Percentiles rank a stretch among this genome's conserved stretches.
phyloP scores from a whole-genome alignment of 1,284 basidiomycete species.

The Pseudozyma flocculosa region DNA sequence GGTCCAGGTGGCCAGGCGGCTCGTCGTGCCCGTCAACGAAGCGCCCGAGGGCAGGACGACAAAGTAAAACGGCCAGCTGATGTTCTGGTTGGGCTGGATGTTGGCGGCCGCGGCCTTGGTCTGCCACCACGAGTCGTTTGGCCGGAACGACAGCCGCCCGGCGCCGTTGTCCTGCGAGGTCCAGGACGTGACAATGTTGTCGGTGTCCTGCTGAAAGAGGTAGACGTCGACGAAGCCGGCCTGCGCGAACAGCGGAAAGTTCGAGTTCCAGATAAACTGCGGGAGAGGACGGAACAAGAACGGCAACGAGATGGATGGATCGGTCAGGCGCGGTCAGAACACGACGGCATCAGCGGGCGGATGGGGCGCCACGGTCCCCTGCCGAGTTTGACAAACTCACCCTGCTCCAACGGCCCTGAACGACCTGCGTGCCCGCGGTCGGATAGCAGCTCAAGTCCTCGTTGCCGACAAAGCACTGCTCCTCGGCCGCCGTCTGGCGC shows the following conservation, averaged over 20 bases:
- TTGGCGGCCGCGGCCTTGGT: constrained; percentile 31
- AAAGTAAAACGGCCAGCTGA: constrained; percentile 54
- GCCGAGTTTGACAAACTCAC: too few relatives aligned
- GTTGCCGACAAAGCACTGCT: constrained; percentile 46
- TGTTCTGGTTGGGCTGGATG: constrained; percentile 40
- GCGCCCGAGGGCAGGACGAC: constrained; percentile 35
- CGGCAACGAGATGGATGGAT: background rate
- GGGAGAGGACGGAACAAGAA: background rate
- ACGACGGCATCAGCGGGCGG: background rate
- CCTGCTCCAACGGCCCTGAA: constrained; percentile 37
- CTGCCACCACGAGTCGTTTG: constrained; percentile 46
- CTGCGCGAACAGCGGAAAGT: constrained; percentile 45
- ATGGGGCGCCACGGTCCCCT: too few relatives aligned
- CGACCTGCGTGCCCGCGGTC: constrained; percentile 26
- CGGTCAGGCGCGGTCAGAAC: background rate
- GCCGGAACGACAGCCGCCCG: constrained; percentile 41
- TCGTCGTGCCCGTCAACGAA: constrained; percentile 28
- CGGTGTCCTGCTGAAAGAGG: constrained; percentile 46
- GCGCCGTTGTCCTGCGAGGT: constrained; percentile 36
- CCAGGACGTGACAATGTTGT: constrained; percentile 39
- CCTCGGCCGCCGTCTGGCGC: constrained; percentile 33
- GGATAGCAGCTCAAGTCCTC: constrained; percentile 48
- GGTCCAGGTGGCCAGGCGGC: constrained; percentile 36
- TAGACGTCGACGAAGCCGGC: constrained; percentile 48
- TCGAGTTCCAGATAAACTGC: constrained; percentile 51